Percentiles rank a stretch among this genome's conserved stretches.
Conservation (phyloP, 2,329 filamentous ascomycete species). For the Aspergillus unguis region DNA sequence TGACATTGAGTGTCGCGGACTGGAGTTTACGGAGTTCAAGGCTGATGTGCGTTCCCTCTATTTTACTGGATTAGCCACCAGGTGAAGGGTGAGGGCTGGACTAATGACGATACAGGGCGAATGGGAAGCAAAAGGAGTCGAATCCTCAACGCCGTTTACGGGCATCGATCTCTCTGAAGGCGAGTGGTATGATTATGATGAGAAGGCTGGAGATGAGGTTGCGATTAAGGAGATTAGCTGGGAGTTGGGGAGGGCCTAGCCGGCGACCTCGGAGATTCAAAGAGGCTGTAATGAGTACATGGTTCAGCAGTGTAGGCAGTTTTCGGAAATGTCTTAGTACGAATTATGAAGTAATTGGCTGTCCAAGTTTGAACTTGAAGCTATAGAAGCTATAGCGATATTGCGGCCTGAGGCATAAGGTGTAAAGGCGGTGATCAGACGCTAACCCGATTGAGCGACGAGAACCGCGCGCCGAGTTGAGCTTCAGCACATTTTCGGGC, state of each 20-base stretch:
- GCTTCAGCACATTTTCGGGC: slow-evolving; percentile 36
- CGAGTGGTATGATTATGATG: slow-evolving; percentile 98
- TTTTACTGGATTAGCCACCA: not conserved
- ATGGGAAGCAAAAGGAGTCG: slow-evolving; percentile 78
- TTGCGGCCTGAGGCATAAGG: not conserved
- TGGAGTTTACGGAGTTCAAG: slow-evolving; percentile 89
- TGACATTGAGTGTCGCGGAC: slow-evolving; percentile 87
- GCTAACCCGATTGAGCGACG: slow-evolving; percentile 22
- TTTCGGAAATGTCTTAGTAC: slow-evolving; percentile 15
- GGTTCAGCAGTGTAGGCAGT: not conserved
- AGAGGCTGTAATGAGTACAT: not conserved
- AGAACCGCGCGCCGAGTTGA: slow-evolving; percentile 9
- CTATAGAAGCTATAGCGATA: not conserved
- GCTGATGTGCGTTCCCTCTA: slow-evolving; percentile 63
- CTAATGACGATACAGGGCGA: slow-evolving; percentile 61
- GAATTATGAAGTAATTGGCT: not conserved
- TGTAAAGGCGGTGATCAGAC: slow-evolving; percentile 24
- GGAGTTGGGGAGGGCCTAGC: slow-evolving; percentile 72
- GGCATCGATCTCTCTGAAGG: slow-evolving; percentile 80
- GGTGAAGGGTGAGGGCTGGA: not conserved
- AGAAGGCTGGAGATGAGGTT: slow-evolving; percentile 87
- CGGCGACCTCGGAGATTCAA: not conserved
- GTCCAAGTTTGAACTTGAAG: not conserved
- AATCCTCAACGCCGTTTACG: slow-evolving; percentile 77
- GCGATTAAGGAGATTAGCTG: slow-evolving; percentile 87